A percentile compares a stretch with the other conserved stretches of the same genome.
phyloP scores from a whole-genome alignment of 1,284 basidiomycete species.

The Golubevia pallescens region DNA sequence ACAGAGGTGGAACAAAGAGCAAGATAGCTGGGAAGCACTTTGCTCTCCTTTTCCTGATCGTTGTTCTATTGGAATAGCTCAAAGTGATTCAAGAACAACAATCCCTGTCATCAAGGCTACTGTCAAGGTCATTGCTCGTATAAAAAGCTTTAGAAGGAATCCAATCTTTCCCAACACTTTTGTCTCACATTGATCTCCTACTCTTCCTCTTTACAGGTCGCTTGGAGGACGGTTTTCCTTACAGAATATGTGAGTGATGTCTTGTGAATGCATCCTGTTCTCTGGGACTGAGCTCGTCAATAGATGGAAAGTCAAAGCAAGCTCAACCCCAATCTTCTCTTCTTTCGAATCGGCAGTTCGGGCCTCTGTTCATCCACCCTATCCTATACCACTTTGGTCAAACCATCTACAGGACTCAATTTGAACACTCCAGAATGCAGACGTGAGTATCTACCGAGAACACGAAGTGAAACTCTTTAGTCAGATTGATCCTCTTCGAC shows the following conservation, averaged over 20 bases:
- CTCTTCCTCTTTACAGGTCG: constrained; percentile 15
- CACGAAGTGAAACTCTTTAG: not conserved
- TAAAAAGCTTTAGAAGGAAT: no score
- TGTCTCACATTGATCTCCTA: no score
- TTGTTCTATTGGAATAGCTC: no score
- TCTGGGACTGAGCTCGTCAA: constrained; percentile 14
- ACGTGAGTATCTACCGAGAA: constrained; percentile 68
- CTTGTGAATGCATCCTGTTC: not conserved
- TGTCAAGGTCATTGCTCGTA: no score
- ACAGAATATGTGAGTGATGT: constrained; percentile 50
- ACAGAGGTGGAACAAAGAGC: no score
- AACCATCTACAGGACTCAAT: constrained; percentile 73
- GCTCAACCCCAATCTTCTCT: not conserved
- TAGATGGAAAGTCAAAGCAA: not conserved
- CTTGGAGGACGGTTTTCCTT: constrained; percentile 61
- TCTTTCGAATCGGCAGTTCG: constrained; percentile 69
- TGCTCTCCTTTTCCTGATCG: no score
- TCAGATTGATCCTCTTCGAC: not conserved
- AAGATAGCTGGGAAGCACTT: no score
- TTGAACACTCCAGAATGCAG: constrained; percentile 79
- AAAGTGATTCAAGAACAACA: no score
- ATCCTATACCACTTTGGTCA: constrained; percentile 78
- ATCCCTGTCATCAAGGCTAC: no score
- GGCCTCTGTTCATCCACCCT: constrained; percentile 90
- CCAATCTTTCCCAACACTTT: no score